A percentile compares a stretch with the other conserved stretches of the same genome.
Evolutionary conservation across 2,329 filamentous ascomycete species (phyloP).

Genomic region (Talaromyces piceae): DNA sequence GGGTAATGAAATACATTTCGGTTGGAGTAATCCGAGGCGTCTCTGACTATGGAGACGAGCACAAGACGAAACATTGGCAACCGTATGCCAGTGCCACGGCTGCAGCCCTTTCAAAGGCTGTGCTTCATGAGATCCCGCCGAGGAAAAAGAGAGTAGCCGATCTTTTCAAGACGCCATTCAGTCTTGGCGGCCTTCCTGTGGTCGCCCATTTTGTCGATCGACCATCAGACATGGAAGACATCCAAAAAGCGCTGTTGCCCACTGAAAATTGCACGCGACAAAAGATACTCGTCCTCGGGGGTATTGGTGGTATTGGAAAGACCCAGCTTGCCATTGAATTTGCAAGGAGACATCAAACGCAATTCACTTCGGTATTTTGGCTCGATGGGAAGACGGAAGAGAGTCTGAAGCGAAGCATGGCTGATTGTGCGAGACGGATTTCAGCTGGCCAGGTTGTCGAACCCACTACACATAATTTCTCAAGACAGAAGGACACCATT

Average conservation of each 20-base stretch:
- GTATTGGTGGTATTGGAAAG: slow-evolving; percentile 41
- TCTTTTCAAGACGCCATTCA: too few relatives aligned
- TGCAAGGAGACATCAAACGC: slow-evolving; percentile 23
- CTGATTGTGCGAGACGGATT: neutral
- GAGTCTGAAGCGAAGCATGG: slow-evolving; percentile 27
- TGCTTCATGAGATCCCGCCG: neutral
- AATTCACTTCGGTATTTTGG: slow-evolving; percentile 39
- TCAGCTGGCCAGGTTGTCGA: slow-evolving; percentile 1
- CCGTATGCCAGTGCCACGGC: slow-evolving; percentile 25
- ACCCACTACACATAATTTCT: neutral
- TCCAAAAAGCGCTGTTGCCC: slow-evolving; percentile 1
- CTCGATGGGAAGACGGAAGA: slow-evolving; percentile 33
- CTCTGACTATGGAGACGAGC: slow-evolving; percentile 34
- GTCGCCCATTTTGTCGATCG: slow-evolving; percentile 4
- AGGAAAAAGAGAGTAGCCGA: slow-evolving; percentile 1
- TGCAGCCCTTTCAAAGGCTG: slow-evolving; percentile 20
- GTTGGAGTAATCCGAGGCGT: slow-evolving; percentile 36
- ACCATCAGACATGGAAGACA: slow-evolving; percentile 5
- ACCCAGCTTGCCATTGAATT: slow-evolving; percentile 38
- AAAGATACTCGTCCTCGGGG: slow-evolving; percentile 24
- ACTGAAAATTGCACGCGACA: slow-evolving; percentile 1
- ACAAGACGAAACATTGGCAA: slow-evolving; percentile 34
- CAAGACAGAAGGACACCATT: neutral
- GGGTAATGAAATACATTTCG: slow-evolving; percentile 22
- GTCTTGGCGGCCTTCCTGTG: slow-evolving; percentile 6